A percentile compares a stretch with the other conserved stretches of the same genome.
These are phyloP conservation scores for Dacryopinax spathularia DNA, from an alignment of 768 basidiomycete species.

Conservation along the genomic window DNA sequence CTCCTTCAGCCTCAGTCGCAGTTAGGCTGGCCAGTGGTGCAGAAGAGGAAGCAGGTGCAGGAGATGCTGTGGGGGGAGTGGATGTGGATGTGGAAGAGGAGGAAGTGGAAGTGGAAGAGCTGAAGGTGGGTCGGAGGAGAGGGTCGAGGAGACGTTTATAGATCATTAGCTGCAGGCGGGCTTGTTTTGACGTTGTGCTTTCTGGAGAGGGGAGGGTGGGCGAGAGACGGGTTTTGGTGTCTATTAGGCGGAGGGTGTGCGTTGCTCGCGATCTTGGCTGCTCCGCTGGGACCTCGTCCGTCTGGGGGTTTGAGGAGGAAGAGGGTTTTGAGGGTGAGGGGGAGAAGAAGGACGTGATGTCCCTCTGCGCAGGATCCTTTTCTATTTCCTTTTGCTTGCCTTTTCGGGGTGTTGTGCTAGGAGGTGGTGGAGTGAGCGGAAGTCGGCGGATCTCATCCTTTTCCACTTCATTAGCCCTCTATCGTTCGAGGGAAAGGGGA, in stretches of 20 bases:
- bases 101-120: neutral
- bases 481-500: neutral
- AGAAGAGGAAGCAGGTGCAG: too few relatives aligned
- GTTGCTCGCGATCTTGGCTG: too few relatives aligned
- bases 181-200: neutral
- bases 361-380: neutral
- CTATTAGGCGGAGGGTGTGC: neutral
- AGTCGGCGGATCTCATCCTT: conserved; percentile 1
- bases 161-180: neutral
- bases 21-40: too few relatives aligned
- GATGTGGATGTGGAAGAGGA: too few relatives aligned
- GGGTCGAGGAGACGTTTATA: neutral
- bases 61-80: too few relatives aligned
- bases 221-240: neutral
- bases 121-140: neutral
- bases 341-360: neutral
- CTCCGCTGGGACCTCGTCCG: neutral
- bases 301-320: neutral
- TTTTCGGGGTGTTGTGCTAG: too few relatives aligned
- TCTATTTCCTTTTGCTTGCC: too few relatives aligned
- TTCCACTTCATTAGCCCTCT: too few relatives aligned
- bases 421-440: neutral
- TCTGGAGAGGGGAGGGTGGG: neutral
- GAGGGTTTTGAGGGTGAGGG: too few relatives aligned
- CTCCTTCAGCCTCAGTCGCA: too few relatives aligned